Conservation (phyloP, 2,329 filamentous ascomycete species). For the Beauveria pseudobassiana region DNA sequence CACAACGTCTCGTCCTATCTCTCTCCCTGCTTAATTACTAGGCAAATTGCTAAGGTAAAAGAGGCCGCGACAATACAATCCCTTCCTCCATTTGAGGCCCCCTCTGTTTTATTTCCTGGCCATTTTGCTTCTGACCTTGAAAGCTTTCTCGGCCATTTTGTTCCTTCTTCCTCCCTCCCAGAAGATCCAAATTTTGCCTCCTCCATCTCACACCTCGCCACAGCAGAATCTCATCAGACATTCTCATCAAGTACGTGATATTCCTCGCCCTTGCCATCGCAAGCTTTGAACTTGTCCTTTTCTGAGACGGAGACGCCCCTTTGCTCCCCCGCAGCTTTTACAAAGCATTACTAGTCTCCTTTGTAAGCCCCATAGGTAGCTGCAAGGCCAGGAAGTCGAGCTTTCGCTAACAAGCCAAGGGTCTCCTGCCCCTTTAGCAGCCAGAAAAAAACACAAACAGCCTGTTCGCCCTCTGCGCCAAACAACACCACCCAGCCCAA, state of each 20-base stretch:
- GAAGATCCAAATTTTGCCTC: conserved; percentile 1
- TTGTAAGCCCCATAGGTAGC: neutral
- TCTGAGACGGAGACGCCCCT: neutral
- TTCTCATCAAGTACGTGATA: conserved; percentile 1
- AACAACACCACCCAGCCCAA: conserved; percentile 4
- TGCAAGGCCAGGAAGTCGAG: neutral
- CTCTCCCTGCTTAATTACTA: neutral
- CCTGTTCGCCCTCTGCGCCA: neutral
- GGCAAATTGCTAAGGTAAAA: neutral
- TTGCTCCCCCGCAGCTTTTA: neutral
- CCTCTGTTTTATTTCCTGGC: conserved; percentile 5
- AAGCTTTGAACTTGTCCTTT: neutral
- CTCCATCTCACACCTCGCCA: neutral
- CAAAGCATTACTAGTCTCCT: neutral
- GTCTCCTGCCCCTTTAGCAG: conserved; percentile 10
- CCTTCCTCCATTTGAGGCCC: neutral
- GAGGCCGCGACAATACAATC: neutral
- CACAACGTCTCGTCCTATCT: neutral
- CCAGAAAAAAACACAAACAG: conserved; percentile 3
- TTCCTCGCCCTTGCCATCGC: neutral
- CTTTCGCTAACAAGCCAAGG: conserved; percentile 9
- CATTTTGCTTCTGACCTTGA: conserved; percentile 9
- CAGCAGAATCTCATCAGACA: neutral
- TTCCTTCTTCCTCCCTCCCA: neutral
- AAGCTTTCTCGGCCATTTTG: neutral